phyloP scores from a whole-genome alignment of 164 flowering plant genomes.

The Sedum album region DNA sequence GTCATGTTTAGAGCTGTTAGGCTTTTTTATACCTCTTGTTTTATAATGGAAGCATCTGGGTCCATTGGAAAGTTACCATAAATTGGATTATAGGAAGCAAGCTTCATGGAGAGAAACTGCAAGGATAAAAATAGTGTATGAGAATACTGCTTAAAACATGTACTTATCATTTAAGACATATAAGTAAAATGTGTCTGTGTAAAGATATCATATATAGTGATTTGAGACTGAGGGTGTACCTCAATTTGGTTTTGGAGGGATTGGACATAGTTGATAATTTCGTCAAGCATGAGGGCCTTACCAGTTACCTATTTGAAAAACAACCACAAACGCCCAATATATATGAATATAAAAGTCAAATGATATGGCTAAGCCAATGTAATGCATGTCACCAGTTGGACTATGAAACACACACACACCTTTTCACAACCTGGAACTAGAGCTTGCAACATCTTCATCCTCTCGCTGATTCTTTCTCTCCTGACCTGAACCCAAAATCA shows the following conservation, averaged over 20 bases:
- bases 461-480: slow-evolving; percentile 79
- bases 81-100: slow-evolving; percentile 67
- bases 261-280: slow-evolving; percentile 79
- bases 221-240: slow-evolving; percentile 28
- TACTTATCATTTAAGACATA: too few species aligned
- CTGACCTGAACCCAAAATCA: slow-evolving; percentile 65
- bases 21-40: slow-evolving; percentile 30
- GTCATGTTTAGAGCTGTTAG: slow-evolving; percentile 1
- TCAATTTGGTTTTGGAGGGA: slow-evolving; percentile 88
- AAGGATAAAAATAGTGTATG: background rate
- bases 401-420: slow-evolving; percentile 21
- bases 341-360: background rate
- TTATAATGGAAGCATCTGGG: slow-evolving; percentile 30
- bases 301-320: slow-evolving; percentile 51
- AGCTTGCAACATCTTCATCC: slow-evolving; percentile 62
- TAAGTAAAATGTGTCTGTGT: background rate
- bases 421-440: slow-evolving; percentile 88
- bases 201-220: background rate
- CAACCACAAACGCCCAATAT: slow-evolving; percentile 13
- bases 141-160: background rate
- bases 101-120: slow-evolving; percentile 91
- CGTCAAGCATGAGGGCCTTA: slow-evolving; percentile 87
- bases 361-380: background rate
- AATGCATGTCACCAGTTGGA: background rate
- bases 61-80: slow-evolving; percentile 56